phyloP scores from a whole-genome alignment of 495 filamentous ascomycete species.

The Penicillium argentinense region DNA sequence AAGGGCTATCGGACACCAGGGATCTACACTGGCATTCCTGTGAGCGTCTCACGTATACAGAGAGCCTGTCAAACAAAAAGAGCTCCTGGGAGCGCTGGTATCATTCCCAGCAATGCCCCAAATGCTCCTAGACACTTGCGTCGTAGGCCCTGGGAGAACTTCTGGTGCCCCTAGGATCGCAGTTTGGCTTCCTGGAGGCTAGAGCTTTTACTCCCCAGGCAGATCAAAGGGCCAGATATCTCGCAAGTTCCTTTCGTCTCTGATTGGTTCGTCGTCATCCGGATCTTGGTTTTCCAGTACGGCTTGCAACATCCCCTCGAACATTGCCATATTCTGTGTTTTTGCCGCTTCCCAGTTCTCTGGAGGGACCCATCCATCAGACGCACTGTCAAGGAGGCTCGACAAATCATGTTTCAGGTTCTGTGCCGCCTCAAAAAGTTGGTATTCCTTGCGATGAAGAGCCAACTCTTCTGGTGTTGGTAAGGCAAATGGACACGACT shows the following conservation, averaged over 20 bases:
- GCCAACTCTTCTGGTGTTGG: conserved; percentile 31
- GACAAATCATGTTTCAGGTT: conserved; percentile 32
- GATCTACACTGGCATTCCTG: no score
- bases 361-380: conserved; percentile 42
- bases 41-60: no score
- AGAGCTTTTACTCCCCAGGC: conserved; percentile 2
- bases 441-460: conserved; percentile 36
- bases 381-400: conserved; percentile 28
- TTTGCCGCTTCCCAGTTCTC: conserved; percentile 37
- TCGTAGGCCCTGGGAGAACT: no score
- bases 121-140: no score
- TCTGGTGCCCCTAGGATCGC: no score
- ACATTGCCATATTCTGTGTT: conserved; percentile 32
- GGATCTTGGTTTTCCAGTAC: conserved; percentile 27
- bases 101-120: no score
- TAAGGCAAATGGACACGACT: conserved; percentile 35
- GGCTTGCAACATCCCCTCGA: conserved; percentile 31
- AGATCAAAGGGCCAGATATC: conserved; percentile 41
- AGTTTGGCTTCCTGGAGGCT: no score
- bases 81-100: no score
- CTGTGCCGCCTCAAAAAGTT: conserved; percentile 34
- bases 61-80: no score
- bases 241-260: conserved; percentile 30
- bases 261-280: conserved; percentile 33
- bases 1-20: no score